Percentiles rank a stretch among this genome's conserved stretches.
Conservation (phyloP, 768 basidiomycete species). For the Boletus reticuloceps region DNA sequence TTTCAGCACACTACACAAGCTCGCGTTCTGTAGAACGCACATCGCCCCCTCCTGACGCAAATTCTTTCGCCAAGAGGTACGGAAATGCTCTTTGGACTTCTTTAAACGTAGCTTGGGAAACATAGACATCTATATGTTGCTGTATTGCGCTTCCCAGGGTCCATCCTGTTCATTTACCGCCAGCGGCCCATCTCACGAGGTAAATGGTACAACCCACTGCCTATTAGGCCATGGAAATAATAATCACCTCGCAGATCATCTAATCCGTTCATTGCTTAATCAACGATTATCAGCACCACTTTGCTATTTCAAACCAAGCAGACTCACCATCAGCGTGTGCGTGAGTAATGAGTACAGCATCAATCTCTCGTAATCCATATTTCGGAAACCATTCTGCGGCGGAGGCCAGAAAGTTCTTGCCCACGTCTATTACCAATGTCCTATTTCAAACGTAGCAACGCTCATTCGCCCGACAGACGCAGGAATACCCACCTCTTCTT, state of each 20-base stretch:
- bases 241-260: slow-evolving; percentile 79
- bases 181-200: background rate
- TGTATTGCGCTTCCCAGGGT: slow-evolving; percentile 67
- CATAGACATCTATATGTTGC: slow-evolving; percentile 70
- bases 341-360: slow-evolving; percentile 81
- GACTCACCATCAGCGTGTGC: slow-evolving; percentile 74
- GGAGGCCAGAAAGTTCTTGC: slow-evolving; percentile 74
- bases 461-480: background rate
- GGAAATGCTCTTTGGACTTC: slow-evolving; percentile 75
- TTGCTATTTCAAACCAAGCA: background rate
- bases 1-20: background rate
- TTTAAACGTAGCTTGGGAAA: slow-evolving; percentile 59
- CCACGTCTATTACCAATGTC: slow-evolving; percentile 80
- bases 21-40: slow-evolving; percentile 36
- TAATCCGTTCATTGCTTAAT: slow-evolving; percentile 80
- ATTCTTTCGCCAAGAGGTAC: slow-evolving; percentile 74
- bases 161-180: slow-evolving; percentile 52
- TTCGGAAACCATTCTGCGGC: slow-evolving; percentile 63
- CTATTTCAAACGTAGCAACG: slow-evolving; percentile 33
- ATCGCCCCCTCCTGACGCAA: slow-evolving; percentile 78
- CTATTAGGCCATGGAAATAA: background rate
- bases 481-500: slow-evolving; percentile 45
- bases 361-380: slow-evolving; percentile 67
- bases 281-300: slow-evolving; percentile 2
- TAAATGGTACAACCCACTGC: background rate